Evolutionary conservation across 768 basidiomycete species (phyloP), one percentile per base, ranked within the genome.

Genomic region (Cystobasidium tubakii): DNA sequence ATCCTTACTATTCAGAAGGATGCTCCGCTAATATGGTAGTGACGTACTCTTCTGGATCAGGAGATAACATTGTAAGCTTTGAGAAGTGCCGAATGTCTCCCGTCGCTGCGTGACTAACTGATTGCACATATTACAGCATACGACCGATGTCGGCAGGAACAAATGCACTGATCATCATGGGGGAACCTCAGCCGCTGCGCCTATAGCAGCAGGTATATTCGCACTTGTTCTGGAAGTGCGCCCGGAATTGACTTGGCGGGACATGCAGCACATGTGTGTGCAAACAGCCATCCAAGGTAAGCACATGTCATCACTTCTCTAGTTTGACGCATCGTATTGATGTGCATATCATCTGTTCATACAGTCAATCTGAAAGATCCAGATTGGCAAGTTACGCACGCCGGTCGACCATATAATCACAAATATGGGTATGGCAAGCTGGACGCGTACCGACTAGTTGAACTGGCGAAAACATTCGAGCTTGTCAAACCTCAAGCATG

Each of bases 1-100:
- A 96, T 79, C 96, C 96, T 17, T 92, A 90, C 80, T 98, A 99
- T 78, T 97, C 95, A 2, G 96, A 99, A 81, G 83, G 92, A n/a
- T 99, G 96, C 79, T 89, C 95, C 6, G 96, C 96, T 1, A 97
- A 97, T 81, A 88, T 99, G 87, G 84, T 97, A 67, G 95, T 95
- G 6, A 91, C 95, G 0, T 96, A 94, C 75, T 93, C 91, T 74
- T 98, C 95, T 9, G 96, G 96, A 9, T 88, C 90, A 76, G 92
- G 94, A 9, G 88, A 91, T 79, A 88, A 89, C 76, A 99, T 99
- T 74, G 94, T 98, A 74, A 78, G 91, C 33, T 21, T 23, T 15
- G 27, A n/a, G 1, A 42, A 9, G 3, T 50, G 46, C 10, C 21
- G 7, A 9, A 50, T n/a, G 7, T 12, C 4, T n/a, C 46, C 21